phyloP scores from a whole-genome alignment of 75 land plant genomes.

The Selaginella tamariscina region DNA sequence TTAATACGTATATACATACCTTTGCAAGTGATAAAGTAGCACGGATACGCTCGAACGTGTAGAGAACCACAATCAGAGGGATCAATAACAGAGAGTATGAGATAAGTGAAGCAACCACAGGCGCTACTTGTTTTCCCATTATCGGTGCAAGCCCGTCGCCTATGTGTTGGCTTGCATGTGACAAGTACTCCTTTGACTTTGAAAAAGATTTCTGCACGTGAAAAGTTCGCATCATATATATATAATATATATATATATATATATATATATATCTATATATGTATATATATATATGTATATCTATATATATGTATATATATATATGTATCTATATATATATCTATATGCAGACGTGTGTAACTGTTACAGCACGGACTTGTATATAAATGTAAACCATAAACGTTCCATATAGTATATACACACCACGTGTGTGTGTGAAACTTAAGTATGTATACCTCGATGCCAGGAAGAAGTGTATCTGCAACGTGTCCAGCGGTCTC shows the following conservation, averaged over 20 bases:
- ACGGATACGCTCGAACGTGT: conserved; percentile 37
- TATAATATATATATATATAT: no score
- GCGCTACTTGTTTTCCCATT: conserved; percentile 51
- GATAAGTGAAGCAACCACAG: conserved; percentile 38
- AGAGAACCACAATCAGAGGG: conserved; percentile 48
- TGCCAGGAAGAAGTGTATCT: not conserved
- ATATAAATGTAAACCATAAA: no score
- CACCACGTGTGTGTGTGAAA: not conserved
- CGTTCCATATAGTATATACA: conserved; percentile 33
- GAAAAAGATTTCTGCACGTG: conserved; percentile 31
- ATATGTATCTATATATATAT: no score
- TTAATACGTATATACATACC: no score
- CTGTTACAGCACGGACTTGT: no score
- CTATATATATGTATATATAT: no score
- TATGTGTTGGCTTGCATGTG: conserved; percentile 42
- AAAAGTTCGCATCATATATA: no score
- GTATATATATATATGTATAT: no score
- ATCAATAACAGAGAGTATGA: conserved; percentile 40
- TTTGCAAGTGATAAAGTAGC: conserved; percentile 48
- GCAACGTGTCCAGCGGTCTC: conserved; percentile 22
- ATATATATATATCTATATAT: no score
- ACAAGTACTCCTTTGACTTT: conserved; percentile 44
- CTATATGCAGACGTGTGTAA: no score
- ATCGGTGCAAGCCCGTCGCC: conserved; percentile 42
- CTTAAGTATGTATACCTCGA: not conserved